phyloP scores from a whole-genome alignment of 768 basidiomycete genomes.

The Suillus fuscotomentosus region DNA sequence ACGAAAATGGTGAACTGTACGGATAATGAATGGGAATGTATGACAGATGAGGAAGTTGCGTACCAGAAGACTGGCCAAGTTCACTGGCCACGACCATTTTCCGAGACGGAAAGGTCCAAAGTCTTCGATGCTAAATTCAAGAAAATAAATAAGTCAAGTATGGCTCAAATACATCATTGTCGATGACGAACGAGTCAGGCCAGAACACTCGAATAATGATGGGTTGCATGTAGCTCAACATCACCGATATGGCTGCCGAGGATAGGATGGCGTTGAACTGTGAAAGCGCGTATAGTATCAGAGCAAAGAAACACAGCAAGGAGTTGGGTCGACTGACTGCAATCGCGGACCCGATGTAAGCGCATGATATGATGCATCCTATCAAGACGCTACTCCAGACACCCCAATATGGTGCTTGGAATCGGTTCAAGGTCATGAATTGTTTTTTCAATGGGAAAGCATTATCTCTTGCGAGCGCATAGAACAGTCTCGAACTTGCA shows the following conservation, averaged over 20 bases:
- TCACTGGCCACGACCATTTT: conserved; percentile 52
- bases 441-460: conserved; percentile 45
- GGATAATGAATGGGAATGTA: neutral
- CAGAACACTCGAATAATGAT: conserved; percentile 59
- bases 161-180: conserved; percentile 33
- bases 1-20: conserved; percentile 50
- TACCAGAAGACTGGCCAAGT: conserved; percentile 46
- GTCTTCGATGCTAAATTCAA: conserved; percentile 37
- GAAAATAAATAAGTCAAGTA: conserved; percentile 48
- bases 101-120: conserved; percentile 54
- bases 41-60: conserved; percentile 10
- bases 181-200: conserved; percentile 43
- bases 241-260: conserved; percentile 55
- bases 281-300: neutral
- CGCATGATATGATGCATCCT: conserved; percentile 54
- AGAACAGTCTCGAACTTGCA: conserved; percentile 55
- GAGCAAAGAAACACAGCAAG: neutral
- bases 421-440: conserved; percentile 52
- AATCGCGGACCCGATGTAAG: conserved; percentile 56
- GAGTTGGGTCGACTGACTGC: conserved; percentile 38
- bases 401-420: conserved; percentile 53
- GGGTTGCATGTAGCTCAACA: conserved; percentile 58
- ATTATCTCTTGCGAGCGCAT: conserved; percentile 54
- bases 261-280: conserved; percentile 57
- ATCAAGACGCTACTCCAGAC: conserved; percentile 54